Evolutionary conservation across 2,329 filamentous ascomycete species (phyloP).

Genomic region (Colletotrichum phormii): DNA sequence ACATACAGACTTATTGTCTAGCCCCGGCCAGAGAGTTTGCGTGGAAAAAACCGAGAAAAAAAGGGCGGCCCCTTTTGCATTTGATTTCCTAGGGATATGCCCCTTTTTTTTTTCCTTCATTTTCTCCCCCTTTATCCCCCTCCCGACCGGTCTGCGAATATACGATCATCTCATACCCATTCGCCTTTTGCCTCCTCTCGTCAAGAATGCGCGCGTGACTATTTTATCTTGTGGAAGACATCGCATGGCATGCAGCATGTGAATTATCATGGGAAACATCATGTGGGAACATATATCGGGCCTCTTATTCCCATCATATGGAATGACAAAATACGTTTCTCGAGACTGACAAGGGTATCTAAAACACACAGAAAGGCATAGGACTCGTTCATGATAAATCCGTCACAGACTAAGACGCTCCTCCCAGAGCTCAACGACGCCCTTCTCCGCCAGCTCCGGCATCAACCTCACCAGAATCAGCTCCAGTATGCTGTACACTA

Average conservation of each 20-base stretch:
- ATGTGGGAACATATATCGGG: no score
- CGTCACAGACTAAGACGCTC: slow-evolving; percentile 67
- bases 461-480: slow-evolving; percentile 83
- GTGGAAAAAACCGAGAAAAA: slow-evolving; percentile 11
- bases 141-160: slow-evolving; percentile 16
- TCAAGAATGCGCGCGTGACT: no score
- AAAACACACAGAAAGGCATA: slow-evolving; percentile 6
- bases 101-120: slow-evolving; percentile 9
- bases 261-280: no score
- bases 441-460: slow-evolving; percentile 83
- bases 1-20: neutral
- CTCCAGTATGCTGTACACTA: slow-evolving; percentile 87
- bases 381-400: neutral
- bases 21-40: slow-evolving; percentile 18
- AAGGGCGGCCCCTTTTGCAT: slow-evolving; percentile 35
- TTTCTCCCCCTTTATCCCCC: neutral
- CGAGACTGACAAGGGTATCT: slow-evolving; percentile 30
- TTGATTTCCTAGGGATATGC: slow-evolving; percentile 30
- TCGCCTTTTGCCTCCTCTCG: slow-evolving; percentile 5
- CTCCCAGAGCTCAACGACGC: slow-evolving; percentile 77
- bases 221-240: no score
- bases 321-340: neutral
- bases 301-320: neutral
- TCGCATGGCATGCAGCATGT: no score
- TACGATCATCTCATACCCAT: neutral